These are phyloP conservation scores for Paramecium biaurelia DNA, from an alignment of 73 alveolate species.

Conservation along the genomic window DNA sequence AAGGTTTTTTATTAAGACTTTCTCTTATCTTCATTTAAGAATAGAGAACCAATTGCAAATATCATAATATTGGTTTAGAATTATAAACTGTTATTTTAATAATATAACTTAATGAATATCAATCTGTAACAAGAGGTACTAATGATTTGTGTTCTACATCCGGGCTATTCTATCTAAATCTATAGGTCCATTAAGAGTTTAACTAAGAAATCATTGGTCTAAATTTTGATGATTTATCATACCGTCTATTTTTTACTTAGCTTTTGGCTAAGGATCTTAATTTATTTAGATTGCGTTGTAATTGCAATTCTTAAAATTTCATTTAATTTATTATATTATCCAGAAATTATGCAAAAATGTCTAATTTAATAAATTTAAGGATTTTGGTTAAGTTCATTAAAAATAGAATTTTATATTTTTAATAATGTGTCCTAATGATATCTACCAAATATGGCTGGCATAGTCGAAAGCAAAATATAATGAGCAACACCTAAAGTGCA, in stretches of 20 bases:
- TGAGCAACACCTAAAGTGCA: background rate
- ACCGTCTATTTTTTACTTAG: background rate
- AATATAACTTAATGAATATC: background rate
- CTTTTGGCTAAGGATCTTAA: background rate
- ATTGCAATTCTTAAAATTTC: background rate
- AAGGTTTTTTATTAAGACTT: no score
- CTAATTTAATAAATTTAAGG: background rate
- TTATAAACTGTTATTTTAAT: background rate
- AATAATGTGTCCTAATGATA: background rate
- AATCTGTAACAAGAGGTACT: background rate
- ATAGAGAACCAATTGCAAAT: background rate
- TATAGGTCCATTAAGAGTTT: background rate
- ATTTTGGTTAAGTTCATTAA: background rate
- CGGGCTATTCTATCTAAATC: background rate
- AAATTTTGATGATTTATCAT: background rate
- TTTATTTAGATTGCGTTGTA: background rate
- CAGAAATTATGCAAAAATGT: background rate
- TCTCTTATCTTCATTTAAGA: no score
- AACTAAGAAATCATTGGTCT: background rate
- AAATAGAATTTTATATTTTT: background rate
- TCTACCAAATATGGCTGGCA: background rate
- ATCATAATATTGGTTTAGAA: background rate
- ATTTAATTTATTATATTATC: background rate
- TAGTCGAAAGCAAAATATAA: background rate
- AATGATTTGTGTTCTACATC: background rate